Conservation (phyloP, 768 basidiomycete genomes). For the Lactarius akahatsu region DNA sequence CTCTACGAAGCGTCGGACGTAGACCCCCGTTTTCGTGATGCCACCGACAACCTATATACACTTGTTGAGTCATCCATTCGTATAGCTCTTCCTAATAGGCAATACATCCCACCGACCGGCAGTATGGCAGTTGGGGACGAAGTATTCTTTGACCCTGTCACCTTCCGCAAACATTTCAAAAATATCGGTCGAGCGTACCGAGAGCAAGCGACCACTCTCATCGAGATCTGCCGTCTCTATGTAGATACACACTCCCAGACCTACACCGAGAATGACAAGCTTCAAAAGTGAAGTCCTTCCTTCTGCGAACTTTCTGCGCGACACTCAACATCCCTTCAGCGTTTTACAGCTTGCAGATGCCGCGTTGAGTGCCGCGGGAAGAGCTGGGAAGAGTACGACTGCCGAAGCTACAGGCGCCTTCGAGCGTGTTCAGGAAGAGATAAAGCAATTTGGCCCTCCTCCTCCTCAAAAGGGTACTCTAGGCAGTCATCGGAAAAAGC, state of each 20-base stretch:
- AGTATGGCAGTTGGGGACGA: neutral
- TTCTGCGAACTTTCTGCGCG: neutral
- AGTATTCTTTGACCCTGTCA: neutral
- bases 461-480: neutral
- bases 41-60: neutral
- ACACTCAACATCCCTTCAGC: neutral
- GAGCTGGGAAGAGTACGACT: neutral
- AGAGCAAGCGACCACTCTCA: constrained; percentile 1
- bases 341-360: constrained; percentile 2
- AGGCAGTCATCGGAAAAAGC: neutral
- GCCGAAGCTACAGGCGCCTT: neutral
- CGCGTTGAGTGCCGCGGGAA: constrained; percentile 1
- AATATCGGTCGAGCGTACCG: constrained; percentile 1
- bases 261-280: neutral
- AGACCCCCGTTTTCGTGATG: neutral
- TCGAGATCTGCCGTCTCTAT: neutral
- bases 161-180: neutral
- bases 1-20: neutral
- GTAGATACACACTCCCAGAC: neutral
- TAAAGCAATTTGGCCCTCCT: neutral
- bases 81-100: neutral
- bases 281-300: neutral
- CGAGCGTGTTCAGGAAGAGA: neutral
- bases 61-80: neutral
- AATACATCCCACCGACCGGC: neutral